These are phyloP conservation scores for Apiosordaria backusii DNA, from an alignment of 495 filamentous ascomycete genomes.

Conservation along the genomic window DNA sequence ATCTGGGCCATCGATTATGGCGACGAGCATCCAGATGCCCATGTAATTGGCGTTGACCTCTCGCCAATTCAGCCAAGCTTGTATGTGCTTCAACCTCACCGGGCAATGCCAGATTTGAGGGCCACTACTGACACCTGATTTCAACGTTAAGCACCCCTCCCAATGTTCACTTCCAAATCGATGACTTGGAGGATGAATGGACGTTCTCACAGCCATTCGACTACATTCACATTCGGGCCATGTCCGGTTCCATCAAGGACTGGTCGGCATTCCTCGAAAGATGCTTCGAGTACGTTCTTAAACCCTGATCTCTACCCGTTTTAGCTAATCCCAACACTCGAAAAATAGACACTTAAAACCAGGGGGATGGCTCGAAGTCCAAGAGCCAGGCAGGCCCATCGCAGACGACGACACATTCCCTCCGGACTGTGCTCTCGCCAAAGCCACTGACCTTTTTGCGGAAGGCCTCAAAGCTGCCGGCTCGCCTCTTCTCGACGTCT, in stretches of 20 bases:
- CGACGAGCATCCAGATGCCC: slow-evolving; percentile 25
- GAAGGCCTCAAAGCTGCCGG: background rate
- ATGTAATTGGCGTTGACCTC: slow-evolving; percentile 33
- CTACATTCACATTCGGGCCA: slow-evolving; percentile 44
- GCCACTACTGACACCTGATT: background rate
- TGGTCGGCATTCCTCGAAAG: slow-evolving; percentile 40
- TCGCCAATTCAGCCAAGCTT: slow-evolving; percentile 46
- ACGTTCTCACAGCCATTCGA: slow-evolving; percentile 43
- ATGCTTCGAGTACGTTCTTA: slow-evolving; percentile 23
- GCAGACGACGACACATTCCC: slow-evolving; percentile 28
- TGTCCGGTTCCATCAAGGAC: slow-evolving; percentile 40
- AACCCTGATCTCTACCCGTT: background rate
- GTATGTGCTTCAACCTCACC: slow-evolving; percentile 26
- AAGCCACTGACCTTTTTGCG: slow-evolving; percentile 13
- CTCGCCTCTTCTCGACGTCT: slow-evolving; percentile 13
- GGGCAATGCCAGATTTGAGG: background rate
- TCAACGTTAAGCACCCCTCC: slow-evolving; percentile 27
- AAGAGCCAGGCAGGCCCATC: slow-evolving; percentile 17
- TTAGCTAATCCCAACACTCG: background rate
- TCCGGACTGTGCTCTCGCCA: slow-evolving; percentile 18
- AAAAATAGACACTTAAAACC: slow-evolving; percentile 34
- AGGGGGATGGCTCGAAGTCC: slow-evolving; percentile 47
- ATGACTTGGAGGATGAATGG: slow-evolving; percentile 44
- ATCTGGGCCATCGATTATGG: slow-evolving; percentile 31
- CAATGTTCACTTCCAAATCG: slow-evolving; percentile 39